These are phyloP conservation scores for Vaucheria bursata DNA, from an alignment of 352 stramenopile genomes.

Conservation along the genomic window DNA sequence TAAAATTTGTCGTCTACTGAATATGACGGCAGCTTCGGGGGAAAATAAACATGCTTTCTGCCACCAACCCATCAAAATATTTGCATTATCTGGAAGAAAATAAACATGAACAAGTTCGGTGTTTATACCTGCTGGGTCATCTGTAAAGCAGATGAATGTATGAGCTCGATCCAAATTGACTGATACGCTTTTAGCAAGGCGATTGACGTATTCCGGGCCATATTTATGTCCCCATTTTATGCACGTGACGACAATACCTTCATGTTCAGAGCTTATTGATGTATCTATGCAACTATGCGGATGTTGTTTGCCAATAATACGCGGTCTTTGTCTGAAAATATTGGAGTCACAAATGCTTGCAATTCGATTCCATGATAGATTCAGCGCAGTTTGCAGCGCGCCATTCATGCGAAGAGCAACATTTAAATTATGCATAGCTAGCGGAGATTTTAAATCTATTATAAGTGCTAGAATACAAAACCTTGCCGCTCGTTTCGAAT, in stretches of 20 bases:
- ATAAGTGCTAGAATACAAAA: constrained; percentile 21
- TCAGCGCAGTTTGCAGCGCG: constrained; percentile 8
- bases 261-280: background rate
- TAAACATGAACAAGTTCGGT: background rate
- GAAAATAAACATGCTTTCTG: constrained; percentile 45
- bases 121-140: constrained; percentile 19
- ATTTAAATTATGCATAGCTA: constrained; percentile 36
- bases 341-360: background rate
- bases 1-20: constrained; percentile 12
- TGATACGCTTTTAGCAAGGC: constrained; percentile 18
- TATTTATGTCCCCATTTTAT: constrained; percentile 43
- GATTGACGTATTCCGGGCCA: constrained; percentile 31
- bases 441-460: constrained; percentile 11
- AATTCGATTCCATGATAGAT: constrained; percentile 25
- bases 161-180: constrained; percentile 6
- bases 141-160: constrained; percentile 38
- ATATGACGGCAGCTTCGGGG: background rate
- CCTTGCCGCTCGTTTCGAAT: constrained; percentile 9
- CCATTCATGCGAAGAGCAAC: constrained; percentile 32
- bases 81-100: no score
- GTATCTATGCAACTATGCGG: background rate
- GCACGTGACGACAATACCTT: constrained; percentile 20
- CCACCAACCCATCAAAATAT: constrained; percentile 42
- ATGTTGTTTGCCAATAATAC: background rate
- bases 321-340: background rate